phyloP scores from a whole-genome alignment of 768 basidiomycete species.

The Crassisporium funariophilum region DNA sequence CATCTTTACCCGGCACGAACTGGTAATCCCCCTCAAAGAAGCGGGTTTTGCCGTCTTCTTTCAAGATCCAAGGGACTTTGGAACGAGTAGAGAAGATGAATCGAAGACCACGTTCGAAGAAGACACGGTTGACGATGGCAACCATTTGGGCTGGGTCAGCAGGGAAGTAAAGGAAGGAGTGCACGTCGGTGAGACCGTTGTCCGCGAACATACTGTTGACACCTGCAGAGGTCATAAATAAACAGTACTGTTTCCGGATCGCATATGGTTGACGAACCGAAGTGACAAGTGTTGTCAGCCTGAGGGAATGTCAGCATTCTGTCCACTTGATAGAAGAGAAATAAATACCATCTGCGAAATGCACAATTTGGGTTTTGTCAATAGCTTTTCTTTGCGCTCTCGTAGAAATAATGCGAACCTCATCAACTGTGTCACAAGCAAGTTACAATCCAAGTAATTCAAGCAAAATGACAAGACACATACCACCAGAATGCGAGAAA shows the following conservation, averaged over 20 bases:
- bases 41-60: constrained; percentile 66
- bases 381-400: no score
- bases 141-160: constrained; percentile 83
- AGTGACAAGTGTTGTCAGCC: constrained; percentile 56
- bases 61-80: constrained; percentile 85
- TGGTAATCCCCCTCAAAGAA: constrained; percentile 73
- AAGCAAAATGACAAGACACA: constrained; percentile 18
- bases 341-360: constrained; percentile 38
- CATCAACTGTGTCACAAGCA: constrained; percentile 52
- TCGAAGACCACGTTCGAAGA: constrained; percentile 81
- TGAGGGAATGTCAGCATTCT: constrained; percentile 12
- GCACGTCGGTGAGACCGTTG: constrained; percentile 80
- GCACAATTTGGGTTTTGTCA: no score
- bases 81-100: constrained; percentile 90
- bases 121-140: constrained; percentile 73
- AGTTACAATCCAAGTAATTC: constrained; percentile 8
- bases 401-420: constrained; percentile 37
- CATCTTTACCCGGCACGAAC: constrained; percentile 86
- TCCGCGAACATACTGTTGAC: constrained; percentile 88
- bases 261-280: constrained; percentile 27
- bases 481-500: constrained; percentile 88
- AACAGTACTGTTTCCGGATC: constrained; percentile 13
- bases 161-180: constrained; percentile 86
- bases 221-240: constrained; percentile 58
- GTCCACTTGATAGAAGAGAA: background rate